phyloP scores from a whole-genome alignment of 139 green algal genomes.

The Coccomyxa sp. region DNA sequence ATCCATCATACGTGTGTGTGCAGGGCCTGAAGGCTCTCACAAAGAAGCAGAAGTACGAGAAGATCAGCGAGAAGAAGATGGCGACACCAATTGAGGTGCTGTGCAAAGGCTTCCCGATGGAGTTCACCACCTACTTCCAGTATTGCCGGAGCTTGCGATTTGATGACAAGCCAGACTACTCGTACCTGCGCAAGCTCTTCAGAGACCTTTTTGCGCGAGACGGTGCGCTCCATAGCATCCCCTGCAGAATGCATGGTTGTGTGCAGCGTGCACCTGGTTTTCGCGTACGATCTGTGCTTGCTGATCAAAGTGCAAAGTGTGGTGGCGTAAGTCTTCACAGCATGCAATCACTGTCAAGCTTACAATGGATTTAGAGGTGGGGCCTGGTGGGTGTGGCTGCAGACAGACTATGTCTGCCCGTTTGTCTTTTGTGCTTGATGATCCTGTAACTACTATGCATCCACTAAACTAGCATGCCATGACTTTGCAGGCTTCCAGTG shows the following conservation, averaged over 20 bases:
- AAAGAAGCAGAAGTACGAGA: conserved; percentile 99
- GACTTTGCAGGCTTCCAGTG: conserved; percentile 85
- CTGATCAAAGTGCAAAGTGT: no score
- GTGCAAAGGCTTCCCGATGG: conserved; percentile 94
- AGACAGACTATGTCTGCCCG: no score
- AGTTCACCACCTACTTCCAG: conserved; percentile 98
- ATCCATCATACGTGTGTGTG: background rate
- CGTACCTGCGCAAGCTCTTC: conserved; percentile 97
- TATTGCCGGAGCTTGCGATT: conserved; percentile 95
- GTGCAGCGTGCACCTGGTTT: no score
- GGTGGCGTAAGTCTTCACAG: no score
- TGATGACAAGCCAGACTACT: conserved; percentile 99
- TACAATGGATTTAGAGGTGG: no score
- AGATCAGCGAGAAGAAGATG: conserved; percentile 99
- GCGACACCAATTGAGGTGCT: conserved; percentile 95
- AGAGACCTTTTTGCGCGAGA: conserved; percentile 97
- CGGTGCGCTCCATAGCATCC: conserved; percentile 36
- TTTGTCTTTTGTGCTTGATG: no score
- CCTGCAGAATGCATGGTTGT: background rate
- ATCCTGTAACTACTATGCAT: no score
- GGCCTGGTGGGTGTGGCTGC: no score
- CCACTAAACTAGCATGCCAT: no score
- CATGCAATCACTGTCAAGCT: no score
- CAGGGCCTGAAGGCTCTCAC: conserved; percentile 91
- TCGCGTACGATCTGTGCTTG: no score